These are phyloP conservation scores for Epichloe aotearoae DNA, from an alignment of 2,329 filamentous ascomycete genomes.

Conservation along the genomic window DNA sequence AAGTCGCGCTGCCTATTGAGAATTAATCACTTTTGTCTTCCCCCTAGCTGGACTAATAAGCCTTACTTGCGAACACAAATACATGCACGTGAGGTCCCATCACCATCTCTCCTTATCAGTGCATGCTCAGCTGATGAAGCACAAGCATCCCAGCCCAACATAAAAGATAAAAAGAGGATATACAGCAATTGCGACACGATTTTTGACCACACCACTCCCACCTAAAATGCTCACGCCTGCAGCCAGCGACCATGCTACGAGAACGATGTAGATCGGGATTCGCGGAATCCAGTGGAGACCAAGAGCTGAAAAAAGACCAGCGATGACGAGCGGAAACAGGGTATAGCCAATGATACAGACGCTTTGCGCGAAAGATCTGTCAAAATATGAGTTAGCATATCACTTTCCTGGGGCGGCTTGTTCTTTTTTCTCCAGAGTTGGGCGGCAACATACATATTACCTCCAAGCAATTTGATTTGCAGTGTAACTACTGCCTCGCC, in stretches of 20 bases:
- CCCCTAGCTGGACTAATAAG: too few relatives aligned
- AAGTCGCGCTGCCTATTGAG: too few relatives aligned
- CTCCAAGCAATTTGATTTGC: slow-evolving; percentile 91
- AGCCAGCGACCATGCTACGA: slow-evolving; percentile 86
- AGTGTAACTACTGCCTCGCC: slow-evolving; percentile 94
- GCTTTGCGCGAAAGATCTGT: slow-evolving; percentile 91
- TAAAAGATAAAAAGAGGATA: slow-evolving; percentile 96
- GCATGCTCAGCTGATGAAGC: slow-evolving; percentile 74
- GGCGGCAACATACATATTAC: slow-evolving; percentile 69
- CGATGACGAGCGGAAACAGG: slow-evolving; percentile 90
- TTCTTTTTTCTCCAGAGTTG: neutral
- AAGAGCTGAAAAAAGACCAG: slow-evolving; percentile 80
- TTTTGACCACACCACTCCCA: slow-evolving; percentile 89
- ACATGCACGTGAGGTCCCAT: too few relatives aligned
- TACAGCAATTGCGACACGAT: slow-evolving; percentile 83
- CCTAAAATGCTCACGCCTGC: slow-evolving; percentile 93
- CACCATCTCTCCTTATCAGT: neutral
- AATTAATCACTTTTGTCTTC: too few relatives aligned
- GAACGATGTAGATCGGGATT: slow-evolving; percentile 79
- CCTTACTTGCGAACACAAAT: neutral
- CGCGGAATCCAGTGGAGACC: slow-evolving; percentile 66
- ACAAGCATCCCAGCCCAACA: slow-evolving; percentile 80
- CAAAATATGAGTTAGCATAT: neutral
- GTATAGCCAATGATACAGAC: slow-evolving; percentile 98
- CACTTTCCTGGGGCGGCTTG: neutral